A percentile compares a stretch with the other conserved stretches of the same genome.
These are phyloP conservation scores for Fusarium caatingaense DNA, from an alignment of 2,329 filamentous ascomycete genomes.

Conservation along the genomic window DNA sequence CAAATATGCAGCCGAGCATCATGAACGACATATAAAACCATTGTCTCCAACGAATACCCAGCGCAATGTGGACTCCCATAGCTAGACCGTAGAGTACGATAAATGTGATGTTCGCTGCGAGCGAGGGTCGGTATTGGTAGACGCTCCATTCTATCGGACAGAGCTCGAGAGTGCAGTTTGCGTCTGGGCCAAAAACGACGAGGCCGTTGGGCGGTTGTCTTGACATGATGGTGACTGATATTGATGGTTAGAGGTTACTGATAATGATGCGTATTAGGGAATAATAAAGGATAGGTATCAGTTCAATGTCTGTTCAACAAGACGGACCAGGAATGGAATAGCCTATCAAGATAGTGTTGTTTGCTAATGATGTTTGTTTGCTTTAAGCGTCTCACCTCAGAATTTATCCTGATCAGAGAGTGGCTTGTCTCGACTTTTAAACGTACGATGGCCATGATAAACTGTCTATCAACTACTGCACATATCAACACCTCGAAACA, in stretches of 20 bases:
- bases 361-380: neutral
- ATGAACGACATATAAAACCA: conserved; percentile 62
- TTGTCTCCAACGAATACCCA: conserved; percentile 56
- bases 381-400: conserved; percentile 5
- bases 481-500: neutral
- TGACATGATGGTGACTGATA: conserved; percentile 23
- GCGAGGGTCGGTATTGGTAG: conserved; percentile 59
- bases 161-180: conserved; percentile 62
- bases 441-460: neutral
- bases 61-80: conserved; percentile 55
- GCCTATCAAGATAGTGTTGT: neutral
- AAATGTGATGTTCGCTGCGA: conserved; percentile 57
- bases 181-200: conserved; percentile 57
- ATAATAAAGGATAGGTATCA: neutral
- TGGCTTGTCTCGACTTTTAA: neutral
- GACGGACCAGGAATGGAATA: neutral
- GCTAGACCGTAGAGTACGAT: conserved; percentile 59
- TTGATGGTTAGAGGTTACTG: neutral
- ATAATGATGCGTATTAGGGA: neutral
- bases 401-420: neutral
- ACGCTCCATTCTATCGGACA: conserved; percentile 60
- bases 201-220: conserved; percentile 19
- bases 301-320: neutral
- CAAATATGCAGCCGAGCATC: conserved; percentile 64
- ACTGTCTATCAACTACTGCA: neutral